Conservation (phyloP, 306 rosid genomes). For the Biancaea sappan region DNA sequence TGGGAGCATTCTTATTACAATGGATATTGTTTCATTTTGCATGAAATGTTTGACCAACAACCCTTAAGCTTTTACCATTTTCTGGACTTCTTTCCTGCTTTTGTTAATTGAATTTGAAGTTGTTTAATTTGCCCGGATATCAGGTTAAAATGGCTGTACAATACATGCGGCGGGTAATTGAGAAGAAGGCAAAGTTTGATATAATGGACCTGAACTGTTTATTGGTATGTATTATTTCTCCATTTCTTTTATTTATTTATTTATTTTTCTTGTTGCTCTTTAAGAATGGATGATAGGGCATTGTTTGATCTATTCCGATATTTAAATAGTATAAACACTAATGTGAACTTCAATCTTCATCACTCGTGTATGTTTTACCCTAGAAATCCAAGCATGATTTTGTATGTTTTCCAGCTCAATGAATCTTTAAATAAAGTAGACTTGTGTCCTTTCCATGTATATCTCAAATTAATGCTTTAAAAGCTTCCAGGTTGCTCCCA, state of each 20-base stretch:
- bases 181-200: constrained; percentile 94
- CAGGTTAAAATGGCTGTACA: constrained; percentile 95
- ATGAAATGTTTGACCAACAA: constrained; percentile 6
- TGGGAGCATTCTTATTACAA: not conserved
- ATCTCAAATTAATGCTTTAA: constrained; percentile 31
- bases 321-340: not conserved
- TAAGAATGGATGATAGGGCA: not conserved
- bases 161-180: constrained; percentile 93
- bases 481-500: constrained; percentile 71
- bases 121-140: constrained; percentile 28
- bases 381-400: constrained; percentile 4
- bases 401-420: constrained; percentile 22
- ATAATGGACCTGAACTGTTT: constrained; percentile 89
- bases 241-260: not conserved
- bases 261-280: not conserved
- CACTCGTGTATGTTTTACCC: constrained; percentile 15
- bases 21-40: constrained; percentile 22
- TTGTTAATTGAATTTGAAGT: constrained; percentile 16
- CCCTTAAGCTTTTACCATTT: constrained; percentile 3
- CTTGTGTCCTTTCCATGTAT: constrained; percentile 31
- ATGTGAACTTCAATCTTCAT: constrained; percentile 21
- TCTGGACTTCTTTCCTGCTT: constrained; percentile 11
- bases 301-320: constrained; percentile 2
- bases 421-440: not conserved
- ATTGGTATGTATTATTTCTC: constrained; percentile 56